A percentile compares a stretch with the other conserved stretches of the same genome.
Conservation (phyloP, 306 rosid species). For the Acacia melanoxylon region DNA sequence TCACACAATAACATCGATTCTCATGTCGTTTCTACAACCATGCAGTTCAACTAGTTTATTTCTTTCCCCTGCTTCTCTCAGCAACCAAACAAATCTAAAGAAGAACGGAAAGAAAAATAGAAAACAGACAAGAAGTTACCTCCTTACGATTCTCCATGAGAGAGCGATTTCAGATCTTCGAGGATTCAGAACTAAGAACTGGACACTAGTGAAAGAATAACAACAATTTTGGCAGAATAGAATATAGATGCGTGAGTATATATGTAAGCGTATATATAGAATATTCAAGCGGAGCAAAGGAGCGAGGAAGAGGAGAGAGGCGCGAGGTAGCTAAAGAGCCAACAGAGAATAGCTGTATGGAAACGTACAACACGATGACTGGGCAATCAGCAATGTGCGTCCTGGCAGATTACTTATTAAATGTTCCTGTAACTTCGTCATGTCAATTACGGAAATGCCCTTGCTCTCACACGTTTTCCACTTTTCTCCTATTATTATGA, state of each 20-base stretch:
- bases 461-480: background rate
- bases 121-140: constrained; percentile 44
- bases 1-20: constrained; percentile 19
- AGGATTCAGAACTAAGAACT: background rate
- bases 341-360: background rate
- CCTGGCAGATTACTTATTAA: background rate
- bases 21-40: constrained; percentile 15
- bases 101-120: background rate
- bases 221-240: background rate
- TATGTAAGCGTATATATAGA: background rate
- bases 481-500: background rate
- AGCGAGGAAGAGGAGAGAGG: background rate
- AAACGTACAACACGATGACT: background rate
- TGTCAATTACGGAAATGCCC: constrained; percentile 6
- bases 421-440: too few species aligned
- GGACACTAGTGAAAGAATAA: background rate
- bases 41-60: background rate
- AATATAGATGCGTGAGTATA: background rate
- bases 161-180: constrained; percentile 35
- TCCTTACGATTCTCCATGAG: constrained; percentile 90
- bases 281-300: background rate
- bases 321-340: background rate
- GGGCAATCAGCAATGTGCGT: too few species aligned
- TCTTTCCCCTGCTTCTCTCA: background rate
- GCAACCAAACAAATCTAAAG: constrained; percentile 29